Evolutionary conservation across 306 rosid genomes (phyloP), one percentile per base, ranked within the genome.

Genomic region (Ochetophila trinervis): DNA sequence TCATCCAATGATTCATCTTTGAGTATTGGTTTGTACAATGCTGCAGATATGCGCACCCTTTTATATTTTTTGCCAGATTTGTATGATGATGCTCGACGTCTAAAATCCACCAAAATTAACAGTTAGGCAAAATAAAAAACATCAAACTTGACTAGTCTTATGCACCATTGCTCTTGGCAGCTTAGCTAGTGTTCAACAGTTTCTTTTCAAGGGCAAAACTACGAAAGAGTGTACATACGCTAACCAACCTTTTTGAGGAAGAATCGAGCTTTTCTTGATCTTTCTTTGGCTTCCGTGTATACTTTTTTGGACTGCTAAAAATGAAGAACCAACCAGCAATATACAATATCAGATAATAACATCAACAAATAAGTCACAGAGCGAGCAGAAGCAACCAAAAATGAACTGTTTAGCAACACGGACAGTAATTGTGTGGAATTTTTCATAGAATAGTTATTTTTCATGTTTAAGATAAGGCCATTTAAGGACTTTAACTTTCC

Each of bases 281-380:
- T 4, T 71, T 37, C 53, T 71, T 59, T 1, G 74, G 21, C 49
- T 64, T 79, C 60, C 62, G 61, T 37, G 69, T 72, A 22, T 50
- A 60, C 72, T 75, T 81, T 62, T 57, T 69, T 34, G 58, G 71
- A 63, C 89, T 85, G 79, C 75, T 78, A 42, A 69, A 73, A 23
- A 77, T 63, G 54, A 67, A 72, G 69, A 76, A 70, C 61, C 51
- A 63, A 70, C 61, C 55, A 63, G 6, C 24, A 17, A 24, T 13
- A 14, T 5, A 56, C 71, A 47, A 63, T 53, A 57, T 69, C 58
- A 57, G 62, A 32, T 37, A 53, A 58, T 17, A 27, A 63, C 16
- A 63, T 37, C 32, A 49, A 60, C 35, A 36, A 35, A 50, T 21
- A 49, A 55, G 18, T n/a, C 51, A 60, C 0, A 48, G 27, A 53